Conservation (phyloP, 2,329 filamentous ascomycete species). For the Tolypocladium paradoxum region DNA sequence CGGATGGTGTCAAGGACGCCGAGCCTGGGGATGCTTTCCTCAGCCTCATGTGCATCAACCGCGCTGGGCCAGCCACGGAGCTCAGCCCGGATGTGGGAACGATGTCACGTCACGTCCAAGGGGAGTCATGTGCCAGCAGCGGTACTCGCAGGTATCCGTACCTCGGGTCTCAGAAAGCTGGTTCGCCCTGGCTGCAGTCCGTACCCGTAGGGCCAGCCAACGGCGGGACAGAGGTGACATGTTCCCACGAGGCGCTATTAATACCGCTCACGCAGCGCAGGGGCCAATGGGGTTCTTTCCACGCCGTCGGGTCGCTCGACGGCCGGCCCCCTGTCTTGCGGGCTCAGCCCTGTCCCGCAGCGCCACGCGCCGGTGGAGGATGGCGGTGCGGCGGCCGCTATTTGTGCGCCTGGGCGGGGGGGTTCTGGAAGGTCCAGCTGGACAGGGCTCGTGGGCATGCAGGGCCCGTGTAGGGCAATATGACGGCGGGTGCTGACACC, state of each 20-base stretch:
- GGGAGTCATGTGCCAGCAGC: not conserved
- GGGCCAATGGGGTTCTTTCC: not conserved
- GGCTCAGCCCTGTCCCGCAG: not conserved
- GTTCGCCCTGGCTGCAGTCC: too few species aligned
- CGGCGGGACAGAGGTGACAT: not conserved
- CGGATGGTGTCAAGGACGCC: not conserved
- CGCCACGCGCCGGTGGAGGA: too few species aligned
- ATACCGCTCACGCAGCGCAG: not conserved
- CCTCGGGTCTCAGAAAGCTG: too few species aligned
- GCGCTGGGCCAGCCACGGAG: not conserved
- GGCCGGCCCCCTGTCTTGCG: not conserved
- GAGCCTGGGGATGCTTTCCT: not conserved
- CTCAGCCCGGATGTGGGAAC: not conserved
- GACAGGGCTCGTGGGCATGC: not conserved
- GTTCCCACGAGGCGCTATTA: not conserved
- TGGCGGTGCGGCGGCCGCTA: not conserved
- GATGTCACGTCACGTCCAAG: not conserved
- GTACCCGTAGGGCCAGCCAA: not conserved
- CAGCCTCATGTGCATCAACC: not conserved
- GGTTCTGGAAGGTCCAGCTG: slow-evolving; percentile 1
- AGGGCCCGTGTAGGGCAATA: too few species aligned
- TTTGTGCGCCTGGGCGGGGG: not conserved
- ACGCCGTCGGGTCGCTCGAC: not conserved
- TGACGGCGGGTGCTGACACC: too few species aligned
- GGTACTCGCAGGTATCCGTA: not conserved